These are phyloP conservation scores for Lecanicillium sp. DNA, from an alignment of 2,329 filamentous ascomycete genomes.

Conservation along the genomic window DNA sequence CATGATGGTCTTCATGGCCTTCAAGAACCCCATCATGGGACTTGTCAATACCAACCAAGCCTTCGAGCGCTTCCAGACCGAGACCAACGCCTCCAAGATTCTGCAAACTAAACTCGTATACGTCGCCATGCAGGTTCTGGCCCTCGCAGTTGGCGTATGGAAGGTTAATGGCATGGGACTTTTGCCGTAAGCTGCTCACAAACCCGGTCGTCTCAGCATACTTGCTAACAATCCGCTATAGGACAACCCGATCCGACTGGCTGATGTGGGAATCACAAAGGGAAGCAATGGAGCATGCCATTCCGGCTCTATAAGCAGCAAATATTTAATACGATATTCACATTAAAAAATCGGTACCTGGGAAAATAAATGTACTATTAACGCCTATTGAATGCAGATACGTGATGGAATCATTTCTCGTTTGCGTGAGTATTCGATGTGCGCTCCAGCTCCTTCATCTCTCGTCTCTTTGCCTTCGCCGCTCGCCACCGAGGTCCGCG, in stretches of 20 bases:
- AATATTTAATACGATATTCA: slow-evolving; percentile 1
- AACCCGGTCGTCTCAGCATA: background rate
- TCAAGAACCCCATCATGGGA: slow-evolving; percentile 90
- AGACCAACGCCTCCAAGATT: slow-evolving; percentile 65
- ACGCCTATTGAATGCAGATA: slow-evolving; percentile 5
- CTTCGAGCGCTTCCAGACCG: slow-evolving; percentile 87
- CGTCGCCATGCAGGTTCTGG: slow-evolving; percentile 76
- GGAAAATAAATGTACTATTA: background rate
- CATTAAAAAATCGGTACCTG: too few species aligned
- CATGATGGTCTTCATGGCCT: slow-evolving; percentile 99
- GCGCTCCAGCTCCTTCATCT: slow-evolving; percentile 9
- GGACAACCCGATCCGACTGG: slow-evolving; percentile 95
- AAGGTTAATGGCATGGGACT: slow-evolving; percentile 96
- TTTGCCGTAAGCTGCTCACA: slow-evolving; percentile 76
- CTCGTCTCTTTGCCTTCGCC: slow-evolving; percentile 33
- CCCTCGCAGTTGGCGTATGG: slow-evolving; percentile 82
- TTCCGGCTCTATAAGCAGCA: slow-evolving; percentile 47
- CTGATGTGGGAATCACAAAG: slow-evolving; percentile 85
- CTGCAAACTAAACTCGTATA: slow-evolving; percentile 82
- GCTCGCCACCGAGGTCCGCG: slow-evolving; percentile 43
- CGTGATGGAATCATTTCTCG: background rate
- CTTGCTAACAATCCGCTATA: slow-evolving; percentile 23
- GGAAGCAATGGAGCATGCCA: slow-evolving; percentile 57
- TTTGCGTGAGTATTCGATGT: background rate
- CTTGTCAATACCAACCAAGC: slow-evolving; percentile 74